A percentile compares a stretch with the other conserved stretches of the same genome.
phyloP scores from a whole-genome alignment of 768 basidiomycete genomes.

The Amanita exitialis region DNA sequence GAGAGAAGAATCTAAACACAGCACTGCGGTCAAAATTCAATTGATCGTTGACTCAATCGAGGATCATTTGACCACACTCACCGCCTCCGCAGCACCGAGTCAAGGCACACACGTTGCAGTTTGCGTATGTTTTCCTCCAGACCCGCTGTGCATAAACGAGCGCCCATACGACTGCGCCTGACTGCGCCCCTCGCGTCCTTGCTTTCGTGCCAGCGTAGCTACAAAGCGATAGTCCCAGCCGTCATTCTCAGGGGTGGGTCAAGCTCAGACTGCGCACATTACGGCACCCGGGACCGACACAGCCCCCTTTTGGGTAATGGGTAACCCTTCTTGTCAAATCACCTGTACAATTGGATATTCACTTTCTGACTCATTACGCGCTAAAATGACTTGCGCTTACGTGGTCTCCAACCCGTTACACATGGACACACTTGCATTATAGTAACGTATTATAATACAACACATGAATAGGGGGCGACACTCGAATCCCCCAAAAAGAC shows the following conservation, averaged over 20 bases:
- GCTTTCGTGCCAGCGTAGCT: neutral
- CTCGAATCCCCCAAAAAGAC: too few relatives aligned
- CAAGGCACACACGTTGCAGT: neutral
- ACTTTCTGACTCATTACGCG: neutral
- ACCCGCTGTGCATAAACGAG: neutral
- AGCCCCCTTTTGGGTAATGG: neutral
- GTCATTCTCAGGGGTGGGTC: neutral
- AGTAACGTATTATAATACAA: too few relatives aligned
- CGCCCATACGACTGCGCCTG: too few relatives aligned
- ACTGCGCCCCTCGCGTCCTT: neutral
- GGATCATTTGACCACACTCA: neutral
- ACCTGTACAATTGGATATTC: too few relatives aligned
- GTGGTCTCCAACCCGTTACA: too few relatives aligned
- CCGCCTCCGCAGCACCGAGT: slow-evolving; percentile 4
- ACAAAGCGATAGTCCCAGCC: too few relatives aligned
- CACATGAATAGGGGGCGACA: too few relatives aligned
- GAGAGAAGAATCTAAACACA: neutral
- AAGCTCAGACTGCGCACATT: neutral
- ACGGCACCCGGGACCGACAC: slow-evolving; percentile 1
- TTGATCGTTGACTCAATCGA: neutral
- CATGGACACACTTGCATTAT: too few relatives aligned
- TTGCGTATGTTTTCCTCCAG: neutral
- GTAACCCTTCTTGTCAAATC: neutral
- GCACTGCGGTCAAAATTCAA: neutral
- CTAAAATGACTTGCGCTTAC: neutral